Evolutionary conservation across 768 basidiomycete species (phyloP).

Genomic region (Boletus rubropictus): DNA sequence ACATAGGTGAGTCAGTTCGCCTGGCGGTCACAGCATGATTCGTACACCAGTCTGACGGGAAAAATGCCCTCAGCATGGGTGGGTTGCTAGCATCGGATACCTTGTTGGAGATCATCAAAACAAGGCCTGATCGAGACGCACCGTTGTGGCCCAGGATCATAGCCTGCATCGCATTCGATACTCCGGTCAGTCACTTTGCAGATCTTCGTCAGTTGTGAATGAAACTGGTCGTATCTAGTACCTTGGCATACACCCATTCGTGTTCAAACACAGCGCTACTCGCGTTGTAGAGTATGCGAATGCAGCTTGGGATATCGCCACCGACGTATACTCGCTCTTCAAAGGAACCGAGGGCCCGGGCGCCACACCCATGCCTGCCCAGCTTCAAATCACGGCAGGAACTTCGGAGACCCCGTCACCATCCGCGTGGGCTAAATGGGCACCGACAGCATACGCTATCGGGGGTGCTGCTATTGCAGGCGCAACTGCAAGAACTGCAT

Average conservation of each 20-base stretch:
- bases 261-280: slow-evolving; percentile 79
- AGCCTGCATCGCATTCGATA: slow-evolving; percentile 83
- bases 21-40: neutral
- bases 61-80: slow-evolving; percentile 69
- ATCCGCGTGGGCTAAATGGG: slow-evolving; percentile 57
- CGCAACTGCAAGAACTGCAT: slow-evolving; percentile 80
- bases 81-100: slow-evolving; percentile 86
- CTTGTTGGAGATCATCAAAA: slow-evolving; percentile 61
- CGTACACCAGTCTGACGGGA: neutral
- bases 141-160: slow-evolving; percentile 87
- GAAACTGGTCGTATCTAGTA: slow-evolving; percentile 49
- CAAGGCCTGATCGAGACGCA: slow-evolving; percentile 56
- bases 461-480: slow-evolving; percentile 76
- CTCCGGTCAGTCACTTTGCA: slow-evolving; percentile 55
- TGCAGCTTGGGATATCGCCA: slow-evolving; percentile 57
- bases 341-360: slow-evolving; percentile 38
- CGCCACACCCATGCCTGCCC: slow-evolving; percentile 25
- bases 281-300: slow-evolving; percentile 68
- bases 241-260: slow-evolving; percentile 77
- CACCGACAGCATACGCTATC: slow-evolving; percentile 61
- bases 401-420: slow-evolving; percentile 13
- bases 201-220: neutral
- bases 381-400: slow-evolving; percentile 30
- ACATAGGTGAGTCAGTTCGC: slow-evolving; percentile 54
- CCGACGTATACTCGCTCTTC: slow-evolving; percentile 54